Conservation (phyloP, 2,329 filamentous ascomycete genomes). For the Tolypocladium inflatum region DNA sequence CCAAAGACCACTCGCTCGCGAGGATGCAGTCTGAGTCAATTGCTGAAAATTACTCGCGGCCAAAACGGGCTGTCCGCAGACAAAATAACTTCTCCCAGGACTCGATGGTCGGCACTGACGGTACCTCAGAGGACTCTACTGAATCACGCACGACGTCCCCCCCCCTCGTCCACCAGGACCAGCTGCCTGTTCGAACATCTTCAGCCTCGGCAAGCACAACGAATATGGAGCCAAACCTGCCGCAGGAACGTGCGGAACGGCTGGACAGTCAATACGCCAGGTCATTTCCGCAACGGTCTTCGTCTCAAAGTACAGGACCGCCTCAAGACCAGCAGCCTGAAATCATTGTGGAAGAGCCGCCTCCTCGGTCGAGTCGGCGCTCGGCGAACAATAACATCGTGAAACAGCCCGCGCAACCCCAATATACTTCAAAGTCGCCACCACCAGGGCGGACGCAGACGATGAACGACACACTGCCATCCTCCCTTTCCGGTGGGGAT, state of each 20-base stretch:
- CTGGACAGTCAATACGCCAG: slow-evolving; percentile 14
- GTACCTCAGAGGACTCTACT: slow-evolving; percentile 20
- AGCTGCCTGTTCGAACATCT: slow-evolving; percentile 22
- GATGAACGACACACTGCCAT: slow-evolving; percentile 23
- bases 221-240: slow-evolving; percentile 56
- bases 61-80: slow-evolving; percentile 34
- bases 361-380: slow-evolving; percentile 31
- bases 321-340: slow-evolving; percentile 15
- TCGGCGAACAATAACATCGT: slow-evolving; percentile 1
- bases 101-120: slow-evolving; percentile 37
- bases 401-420: slow-evolving; percentile 4
- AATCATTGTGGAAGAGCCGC: slow-evolving; percentile 27
- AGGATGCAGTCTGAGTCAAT: slow-evolving; percentile 64
- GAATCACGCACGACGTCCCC: slow-evolving; percentile 11
- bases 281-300: slow-evolving; percentile 43
- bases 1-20: slow-evolving; percentile 41
- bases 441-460: slow-evolving; percentile 9
- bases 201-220: slow-evolving; percentile 25
- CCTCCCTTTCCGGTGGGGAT: slow-evolving; percentile 59
- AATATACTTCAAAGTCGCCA: slow-evolving; percentile 4
- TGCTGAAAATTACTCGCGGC: slow-evolving; percentile 53
- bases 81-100: slow-evolving; percentile 40
- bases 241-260: slow-evolving; percentile 24
- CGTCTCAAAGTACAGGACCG: slow-evolving; percentile 38
- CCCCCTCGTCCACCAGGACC: slow-evolving; percentile 16